Evolutionary conservation across 805 yeast genomes (phyloP), one percentile per base, ranked within the genome.

Genomic region (Saturnispora galanensis): DNA sequence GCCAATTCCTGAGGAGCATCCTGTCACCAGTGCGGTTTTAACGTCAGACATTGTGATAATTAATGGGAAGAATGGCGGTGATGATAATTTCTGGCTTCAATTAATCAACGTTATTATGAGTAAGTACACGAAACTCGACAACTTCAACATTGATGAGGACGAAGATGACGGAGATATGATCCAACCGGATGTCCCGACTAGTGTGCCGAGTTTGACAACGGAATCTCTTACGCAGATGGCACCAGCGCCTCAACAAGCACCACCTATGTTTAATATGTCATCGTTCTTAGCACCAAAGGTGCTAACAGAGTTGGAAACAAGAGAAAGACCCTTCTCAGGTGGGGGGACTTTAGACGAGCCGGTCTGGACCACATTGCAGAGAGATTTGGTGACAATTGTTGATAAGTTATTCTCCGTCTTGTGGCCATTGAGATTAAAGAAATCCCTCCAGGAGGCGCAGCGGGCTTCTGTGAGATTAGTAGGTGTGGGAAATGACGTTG

Each of bases 1-100:
- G 0, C 84, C 84, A 43, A 77, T 77, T 12, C 84, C 83, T 0
- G 76, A 68, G 0, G 81, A 74, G 6, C 79, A 77, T 10, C 83
- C 83, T 1, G 80, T 74, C 29, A 77, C 73, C 38, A 79, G 64
- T 5, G 77, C 84, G 10, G 56, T 50, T 39, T 50, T 48, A 18
- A 35, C 26, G 26, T 42, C 39, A 15, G 40, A 28, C 44, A 41
- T 41, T 10, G 17, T 12, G 21, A n/a, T 28, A 21, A 21, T 21
- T 21, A 21, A 21, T 2, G 26, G 8, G 26, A 21, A 21, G 26
- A 21, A 21, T 21, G 26, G 26, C 8, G 26, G 26, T 21, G 26
- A 21, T 21, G 21, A 21, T 21, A 21, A 21, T 13, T 11, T 35
- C 38, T 35, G 16, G 12, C 9, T 6, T 11, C 15, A 35, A 35